Base-by-base conservation (phyloP, 805 yeast genomes). In the Schwanniomyces polymorphus region DNA sequence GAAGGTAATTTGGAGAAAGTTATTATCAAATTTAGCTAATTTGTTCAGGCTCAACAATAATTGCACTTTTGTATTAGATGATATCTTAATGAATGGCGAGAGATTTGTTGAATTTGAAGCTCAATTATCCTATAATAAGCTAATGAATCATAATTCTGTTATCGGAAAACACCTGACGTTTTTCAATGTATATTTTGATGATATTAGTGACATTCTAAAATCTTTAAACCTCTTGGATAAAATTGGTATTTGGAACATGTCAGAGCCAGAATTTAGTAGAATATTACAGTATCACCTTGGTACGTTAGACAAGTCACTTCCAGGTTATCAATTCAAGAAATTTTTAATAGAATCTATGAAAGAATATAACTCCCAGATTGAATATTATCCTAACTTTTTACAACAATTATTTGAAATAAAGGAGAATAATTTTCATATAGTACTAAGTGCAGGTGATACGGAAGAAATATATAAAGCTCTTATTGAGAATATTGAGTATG, bases 31-130 rank as follows among this genome's bases (percentile, higher is more conserved):
- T 42, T 62, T 73, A 34, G 43, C 48, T 7, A 44, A 52, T 10
- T 57, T 73, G 37, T 72, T 72, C 56, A 63, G 63, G 25, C 56
- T 64, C 45, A 72, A 72, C 52, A 57, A 65, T 38, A 53, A 56
- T 23, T 50, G 59, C 27, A 57, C 76, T 0, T 68, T 62, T 39
- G 57, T 68, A 2, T 63, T 73, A 47, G 78, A 73, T 46, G 64
- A 62, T 43, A 60, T 70, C 1, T 47, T 72, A 17, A 41, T 61
- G 8, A 70, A 57, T 54, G 48, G 55, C 8, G 60, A 62, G 34
- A 64, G 50, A 1, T 72, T 70, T 47, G 44, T 44, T n/a, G 52
- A 54, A 27, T 50, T 59, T 47, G 72, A 65, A 39, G 39, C 54
- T 1, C 47, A 50, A 18, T 44, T 46, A 29, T 46, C 47, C n/a